Percentiles rank a stretch among this genome's conserved stretches.
These are phyloP conservation scores for Aspergillus brunneoviolaceus DNA, from an alignment of 2,329 filamentous ascomycete species.

Conservation along the genomic window DNA sequence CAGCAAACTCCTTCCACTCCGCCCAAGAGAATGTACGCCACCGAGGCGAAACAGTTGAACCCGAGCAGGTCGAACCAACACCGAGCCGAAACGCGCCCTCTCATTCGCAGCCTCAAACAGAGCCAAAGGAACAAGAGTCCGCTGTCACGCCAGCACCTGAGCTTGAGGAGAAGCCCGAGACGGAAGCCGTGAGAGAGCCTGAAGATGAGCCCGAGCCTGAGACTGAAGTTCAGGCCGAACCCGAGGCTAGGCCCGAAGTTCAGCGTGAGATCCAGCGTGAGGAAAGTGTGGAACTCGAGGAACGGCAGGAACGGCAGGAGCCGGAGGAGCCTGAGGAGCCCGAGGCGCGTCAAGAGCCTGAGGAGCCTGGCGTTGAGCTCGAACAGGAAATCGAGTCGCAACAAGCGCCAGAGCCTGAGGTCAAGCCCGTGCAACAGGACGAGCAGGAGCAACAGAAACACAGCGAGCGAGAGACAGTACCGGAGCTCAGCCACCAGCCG, in stretches of 20 bases:
- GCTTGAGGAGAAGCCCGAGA: background rate
- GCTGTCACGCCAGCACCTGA: conserved; percentile 7
- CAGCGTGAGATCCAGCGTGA: background rate
- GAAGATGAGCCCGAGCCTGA: conserved; percentile 1
- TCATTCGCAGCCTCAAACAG: background rate
- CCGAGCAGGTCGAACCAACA: conserved; percentile 32
- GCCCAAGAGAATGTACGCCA: conserved; percentile 41
- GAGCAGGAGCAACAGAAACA: background rate
- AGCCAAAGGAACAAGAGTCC: conserved; percentile 10
- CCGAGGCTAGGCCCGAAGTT: background rate
- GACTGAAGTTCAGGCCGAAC: background rate
- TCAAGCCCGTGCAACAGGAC: conserved; percentile 4
- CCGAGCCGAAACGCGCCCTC: conserved; percentile 18
- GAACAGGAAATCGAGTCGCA: background rate
- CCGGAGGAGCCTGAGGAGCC: background rate
- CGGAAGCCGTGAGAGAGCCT: background rate
- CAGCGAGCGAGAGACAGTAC: background rate
- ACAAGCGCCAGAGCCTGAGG: conserved; percentile 9
- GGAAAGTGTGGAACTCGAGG: background rate
- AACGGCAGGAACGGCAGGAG: background rate
- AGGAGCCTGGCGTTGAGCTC: background rate
- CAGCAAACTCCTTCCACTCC: conserved; percentile 50
- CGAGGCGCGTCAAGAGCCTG: no score
- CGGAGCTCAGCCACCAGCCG: background rate
- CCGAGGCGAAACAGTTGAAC: conserved; percentile 40